Evolutionary conservation across 257 asterid species (phyloP).

Genomic region (Cordia subcordata): DNA sequence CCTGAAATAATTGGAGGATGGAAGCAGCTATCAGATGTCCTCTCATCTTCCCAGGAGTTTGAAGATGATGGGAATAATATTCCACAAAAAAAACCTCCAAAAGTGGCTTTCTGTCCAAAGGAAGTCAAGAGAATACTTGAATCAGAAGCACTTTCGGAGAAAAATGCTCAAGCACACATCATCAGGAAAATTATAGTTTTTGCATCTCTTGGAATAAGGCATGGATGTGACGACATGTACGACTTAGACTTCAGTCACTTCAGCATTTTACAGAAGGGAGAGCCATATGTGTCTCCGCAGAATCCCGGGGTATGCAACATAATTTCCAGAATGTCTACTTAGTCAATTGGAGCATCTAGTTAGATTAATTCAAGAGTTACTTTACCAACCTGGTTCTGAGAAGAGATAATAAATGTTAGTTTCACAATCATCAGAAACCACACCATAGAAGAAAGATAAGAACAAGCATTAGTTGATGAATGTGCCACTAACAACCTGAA

Average conservation of each 20-base stretch:
- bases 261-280: constrained; percentile 19
- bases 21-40: neutral
- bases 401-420: no score
- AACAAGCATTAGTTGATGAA: no score
- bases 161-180: constrained; percentile 30
- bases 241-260: constrained; percentile 28
- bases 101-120: constrained; percentile 26
- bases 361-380: no score
- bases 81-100: constrained; percentile 11
- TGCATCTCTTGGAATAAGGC: constrained; percentile 25
- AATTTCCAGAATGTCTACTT: neutral
- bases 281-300: constrained; percentile 16
- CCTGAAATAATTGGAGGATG: neutral
- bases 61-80: neutral
- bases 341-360: neutral
- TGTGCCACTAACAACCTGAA: no score
- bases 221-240: constrained; percentile 29
- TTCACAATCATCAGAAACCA: no score
- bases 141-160: constrained; percentile 11
- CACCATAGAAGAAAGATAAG: no score
- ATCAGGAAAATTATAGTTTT: constrained; percentile 29
- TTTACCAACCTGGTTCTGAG: no score
- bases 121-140: constrained; percentile 19
- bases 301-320: constrained; percentile 21
- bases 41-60: neutral